Conservation (phyloP, 78 protist genomes). For the Cavenderia fasciculata region DNA sequence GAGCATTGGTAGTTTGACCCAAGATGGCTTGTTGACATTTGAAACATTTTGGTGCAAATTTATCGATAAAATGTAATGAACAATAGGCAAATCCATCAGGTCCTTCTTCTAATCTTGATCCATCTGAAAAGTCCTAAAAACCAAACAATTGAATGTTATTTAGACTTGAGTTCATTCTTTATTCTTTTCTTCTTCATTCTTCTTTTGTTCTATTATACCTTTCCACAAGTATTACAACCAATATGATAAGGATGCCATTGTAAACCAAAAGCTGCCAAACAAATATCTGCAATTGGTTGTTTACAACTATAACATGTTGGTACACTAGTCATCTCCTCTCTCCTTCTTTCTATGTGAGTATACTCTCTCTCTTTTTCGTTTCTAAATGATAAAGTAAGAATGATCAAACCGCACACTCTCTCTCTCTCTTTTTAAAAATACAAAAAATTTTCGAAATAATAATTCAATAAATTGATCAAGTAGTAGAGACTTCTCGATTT, state of each 20-base stretch:
- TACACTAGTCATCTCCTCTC: background rate
- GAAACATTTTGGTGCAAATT: slow-evolving; percentile 72
- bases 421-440: no score
- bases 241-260: slow-evolving; percentile 70
- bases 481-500: no score
- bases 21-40: slow-evolving; percentile 56
- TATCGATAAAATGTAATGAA: slow-evolving; percentile 60
- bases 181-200: background rate
- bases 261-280: slow-evolving; percentile 50
- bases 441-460: no score
- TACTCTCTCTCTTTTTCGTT: no score
- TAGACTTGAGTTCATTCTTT: background rate
- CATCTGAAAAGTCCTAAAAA: slow-evolving; percentile 46
- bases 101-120: slow-evolving; percentile 59
- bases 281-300: slow-evolving; percentile 56
- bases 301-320: slow-evolving; percentile 56
- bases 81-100: slow-evolving; percentile 80
- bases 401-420: no score
- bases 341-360: no score
- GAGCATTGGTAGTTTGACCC: slow-evolving; percentile 50
- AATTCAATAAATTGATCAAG: no score
- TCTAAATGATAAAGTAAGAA: no score
- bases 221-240: slow-evolving; percentile 32
- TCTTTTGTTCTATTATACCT: background rate
- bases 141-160: background rate